Conservation (phyloP, 148 eudicot genomes). For the Vaccinium corymbosum region DNA sequence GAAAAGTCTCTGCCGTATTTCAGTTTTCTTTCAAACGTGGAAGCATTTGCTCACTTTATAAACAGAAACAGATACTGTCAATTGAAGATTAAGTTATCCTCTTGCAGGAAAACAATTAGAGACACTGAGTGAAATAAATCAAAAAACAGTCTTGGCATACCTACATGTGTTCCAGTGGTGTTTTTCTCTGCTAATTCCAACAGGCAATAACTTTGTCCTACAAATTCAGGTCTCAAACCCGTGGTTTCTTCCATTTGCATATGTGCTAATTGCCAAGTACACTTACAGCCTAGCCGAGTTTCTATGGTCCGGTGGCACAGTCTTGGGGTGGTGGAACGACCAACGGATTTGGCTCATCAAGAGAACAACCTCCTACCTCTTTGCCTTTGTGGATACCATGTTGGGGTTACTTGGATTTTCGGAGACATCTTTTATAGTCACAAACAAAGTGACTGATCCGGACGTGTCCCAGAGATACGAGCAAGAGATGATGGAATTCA, state of each 20-base stretch:
- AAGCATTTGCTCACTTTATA: no score
- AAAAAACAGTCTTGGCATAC: no score
- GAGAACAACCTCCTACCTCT: constrained; percentile 59
- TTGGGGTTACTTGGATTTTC: constrained; percentile 40
- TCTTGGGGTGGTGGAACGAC: constrained; percentile 77
- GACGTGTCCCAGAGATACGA: constrained; percentile 49
- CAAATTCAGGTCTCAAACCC: constrained; percentile 51
- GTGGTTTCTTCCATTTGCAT: constrained; percentile 71
- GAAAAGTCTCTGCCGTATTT: no score
- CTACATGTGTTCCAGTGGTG: neutral
- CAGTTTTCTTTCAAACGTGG: no score
- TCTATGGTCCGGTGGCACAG: constrained; percentile 49
- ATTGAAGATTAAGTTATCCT: no score
- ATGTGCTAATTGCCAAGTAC: constrained; percentile 34
- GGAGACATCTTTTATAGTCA: constrained; percentile 38
- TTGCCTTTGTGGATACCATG: constrained; percentile 49
- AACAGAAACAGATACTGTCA: no score
- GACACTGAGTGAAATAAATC: no score
- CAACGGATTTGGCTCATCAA: constrained; percentile 90
- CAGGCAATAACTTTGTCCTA: neutral
- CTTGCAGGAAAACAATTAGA: no score
- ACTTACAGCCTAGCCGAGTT: constrained; percentile 48
- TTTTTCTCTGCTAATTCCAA: neutral
- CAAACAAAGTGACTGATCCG: constrained; percentile 44
- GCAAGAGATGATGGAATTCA: constrained; percentile 70